Evolutionary conservation across 352 stramenopile species (phyloP).

Genomic region (Phytophthora cryptogea): DNA sequence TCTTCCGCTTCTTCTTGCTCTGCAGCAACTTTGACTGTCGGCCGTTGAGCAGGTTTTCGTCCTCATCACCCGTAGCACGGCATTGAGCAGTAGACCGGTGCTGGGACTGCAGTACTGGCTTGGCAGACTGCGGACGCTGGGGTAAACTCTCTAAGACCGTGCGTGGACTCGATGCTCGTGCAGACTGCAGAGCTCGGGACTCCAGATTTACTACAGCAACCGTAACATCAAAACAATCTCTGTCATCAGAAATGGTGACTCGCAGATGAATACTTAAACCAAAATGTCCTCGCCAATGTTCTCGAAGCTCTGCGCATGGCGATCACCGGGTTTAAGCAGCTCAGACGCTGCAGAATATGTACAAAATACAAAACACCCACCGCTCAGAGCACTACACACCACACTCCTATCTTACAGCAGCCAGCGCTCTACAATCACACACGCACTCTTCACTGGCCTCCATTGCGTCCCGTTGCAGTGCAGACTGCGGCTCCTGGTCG

Average conservation of each 20-base stretch:
- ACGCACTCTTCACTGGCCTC: conserved; percentile 11
- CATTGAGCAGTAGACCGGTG: conserved; percentile 6
- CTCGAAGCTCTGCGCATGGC: background rate
- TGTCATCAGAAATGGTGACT: background rate
- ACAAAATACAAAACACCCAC: background rate
- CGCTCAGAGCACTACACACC: background rate
- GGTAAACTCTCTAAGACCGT: conserved; percentile 14
- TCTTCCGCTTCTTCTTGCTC: conserved; percentile 21
- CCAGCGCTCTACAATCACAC: background rate
- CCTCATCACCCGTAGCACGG: conserved; percentile 14
- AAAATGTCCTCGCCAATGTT: conserved; percentile 7
- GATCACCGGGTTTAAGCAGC: background rate
- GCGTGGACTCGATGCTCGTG: conserved; percentile 10
- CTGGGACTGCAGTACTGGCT: conserved; percentile 40
- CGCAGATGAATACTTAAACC: background rate
- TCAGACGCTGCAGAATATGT: background rate
- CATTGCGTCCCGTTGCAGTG: conserved; percentile 46
- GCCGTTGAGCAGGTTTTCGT: background rate
- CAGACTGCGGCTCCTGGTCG: conserved; percentile 40
- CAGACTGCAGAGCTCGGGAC: conserved; percentile 30
- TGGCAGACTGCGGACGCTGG: conserved; percentile 54
- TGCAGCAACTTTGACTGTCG: conserved; percentile 30
- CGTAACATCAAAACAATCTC: background rate
- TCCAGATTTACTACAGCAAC: conserved; percentile 15
- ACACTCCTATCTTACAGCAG: background rate